Base-by-base conservation (phyloP, 1,284 basidiomycete species). In the Austroboletus novae-zelandiae region DNA sequence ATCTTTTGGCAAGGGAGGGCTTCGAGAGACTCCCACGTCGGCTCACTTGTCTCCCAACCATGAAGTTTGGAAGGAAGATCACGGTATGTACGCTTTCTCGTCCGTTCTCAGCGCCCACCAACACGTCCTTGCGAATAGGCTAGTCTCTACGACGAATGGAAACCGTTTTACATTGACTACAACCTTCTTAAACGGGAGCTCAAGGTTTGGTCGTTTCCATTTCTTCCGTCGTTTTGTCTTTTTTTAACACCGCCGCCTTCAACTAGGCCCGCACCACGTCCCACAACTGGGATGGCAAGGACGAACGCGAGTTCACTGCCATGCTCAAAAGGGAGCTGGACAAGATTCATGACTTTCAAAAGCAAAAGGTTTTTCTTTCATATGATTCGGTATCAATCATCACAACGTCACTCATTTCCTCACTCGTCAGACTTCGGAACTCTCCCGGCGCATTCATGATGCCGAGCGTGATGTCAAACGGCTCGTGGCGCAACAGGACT, bases 271-370 rank as follows among this genome's bases (percentile, higher is more conserved):
- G 82, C 44, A 91, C 80, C 13, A 80, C 78, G 7, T 73, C 72
- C 10, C 76, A 74, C 44, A 65, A 65, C 36, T 98, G 94, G 94
- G 80, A 76, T 29, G 79, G 83, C 44, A 71, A 78, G 9, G 92
- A 96, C 66, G 94, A 98, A 71, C 75, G 75, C 25, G 83, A 88
- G 42, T 98, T 97, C 65, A 86, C 85, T 20, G 69, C 67, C 37
- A 79, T 89, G 72, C 84, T 98, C 50, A 88, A 92, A 65, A 77
- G 77, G 54, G 94, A 99, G 73, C 79, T 99, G 41, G 91, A 96
- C 66, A 99, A 99, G 76, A 89, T 98, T 50, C 91, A 98, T 64
- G 86, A 88, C 63, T 99, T 99, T 69, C 97, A 99, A 67, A 91
- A 88, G 65, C 74, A 79, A 42, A 99, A 98, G 82, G 92, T 87